Percentiles rank a stretch among this genome's conserved stretches.
Evolutionary conservation across 495 filamentous ascomycete genomes (phyloP).

Genomic region (Podospora appendiculata): DNA sequence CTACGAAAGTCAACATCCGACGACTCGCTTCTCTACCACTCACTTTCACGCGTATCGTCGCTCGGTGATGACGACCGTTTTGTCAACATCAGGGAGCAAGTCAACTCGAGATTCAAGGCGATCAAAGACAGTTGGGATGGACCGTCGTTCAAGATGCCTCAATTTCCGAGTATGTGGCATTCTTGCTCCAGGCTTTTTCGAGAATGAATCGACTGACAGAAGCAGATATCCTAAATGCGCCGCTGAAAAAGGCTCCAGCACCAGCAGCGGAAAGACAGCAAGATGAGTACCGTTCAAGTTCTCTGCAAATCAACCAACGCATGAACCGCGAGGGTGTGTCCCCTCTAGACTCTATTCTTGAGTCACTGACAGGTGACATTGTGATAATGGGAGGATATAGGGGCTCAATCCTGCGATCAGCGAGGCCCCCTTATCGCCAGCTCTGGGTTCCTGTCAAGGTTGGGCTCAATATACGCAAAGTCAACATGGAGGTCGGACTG

Average conservation of each 20-base stretch:
- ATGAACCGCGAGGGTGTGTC: constrained; percentile 20
- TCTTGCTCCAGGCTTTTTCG: constrained; percentile 25
- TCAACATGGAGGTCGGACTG: constrained; percentile 83
- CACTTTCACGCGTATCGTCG: constrained; percentile 69
- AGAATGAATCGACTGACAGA: constrained; percentile 8
- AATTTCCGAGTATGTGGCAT: constrained; percentile 46
- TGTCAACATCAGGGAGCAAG: constrained; percentile 65
- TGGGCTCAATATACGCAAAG: constrained; percentile 84
- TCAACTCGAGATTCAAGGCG: constrained; percentile 84
- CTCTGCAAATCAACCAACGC: constrained; percentile 10
- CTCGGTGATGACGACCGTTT: constrained; percentile 83
- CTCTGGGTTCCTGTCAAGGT: constrained; percentile 94
- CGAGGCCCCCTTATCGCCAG: constrained; percentile 69
- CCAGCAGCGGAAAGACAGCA: constrained; percentile 8
- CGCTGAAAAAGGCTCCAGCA: constrained; percentile 25
- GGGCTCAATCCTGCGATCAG: constrained; percentile 82
- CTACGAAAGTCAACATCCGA: constrained; percentile 65
- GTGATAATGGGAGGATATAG: constrained; percentile 88
- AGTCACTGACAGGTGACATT: constrained; percentile 71
- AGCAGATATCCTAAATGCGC: constrained; percentile 26
- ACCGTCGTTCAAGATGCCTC: constrained; percentile 60
- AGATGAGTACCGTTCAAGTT: constrained; percentile 2
- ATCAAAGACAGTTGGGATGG: constrained; percentile 81
- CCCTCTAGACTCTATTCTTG: constrained; percentile 55
- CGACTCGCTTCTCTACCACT: constrained; percentile 60